Evolutionary conservation across 202 grass and related monocot genomes (phyloP).

Genomic region (Setaria italica): DNA sequence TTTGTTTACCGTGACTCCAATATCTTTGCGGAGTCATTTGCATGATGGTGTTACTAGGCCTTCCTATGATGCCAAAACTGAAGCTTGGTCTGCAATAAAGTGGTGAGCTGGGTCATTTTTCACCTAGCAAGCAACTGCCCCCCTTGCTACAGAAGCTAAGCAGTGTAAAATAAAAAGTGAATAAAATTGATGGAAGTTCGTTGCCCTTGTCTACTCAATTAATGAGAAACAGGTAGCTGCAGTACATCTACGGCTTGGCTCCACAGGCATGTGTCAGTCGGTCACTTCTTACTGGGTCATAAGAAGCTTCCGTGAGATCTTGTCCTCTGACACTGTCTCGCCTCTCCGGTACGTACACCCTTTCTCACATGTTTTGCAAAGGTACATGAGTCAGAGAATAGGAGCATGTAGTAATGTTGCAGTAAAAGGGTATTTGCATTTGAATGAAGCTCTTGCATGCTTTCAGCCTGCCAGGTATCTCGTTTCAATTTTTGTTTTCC

Average conservation of each 20-base stretch:
- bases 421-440: not conserved
- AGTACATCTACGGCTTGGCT: constrained; percentile 39
- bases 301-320: constrained; percentile 53
- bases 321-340: constrained; percentile 51
- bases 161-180: constrained; percentile 40
- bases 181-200: constrained; percentile 46
- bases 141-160: not conserved
- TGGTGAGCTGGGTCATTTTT: constrained; percentile 26
- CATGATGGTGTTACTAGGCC: not conserved
- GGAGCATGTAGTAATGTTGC: constrained; percentile 22
- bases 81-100: constrained; percentile 45
- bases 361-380: constrained; percentile 28
- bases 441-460: constrained; percentile 4
- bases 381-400: not conserved
- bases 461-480: not conserved
- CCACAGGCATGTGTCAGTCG: constrained; percentile 44
- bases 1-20: not conserved
- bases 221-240: constrained; percentile 48
- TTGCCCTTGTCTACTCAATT: constrained; percentile 58
- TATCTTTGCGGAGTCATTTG: constrained; percentile 1
- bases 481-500: no score
- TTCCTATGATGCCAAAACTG: constrained; percentile 29
- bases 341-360: not conserved
- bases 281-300: constrained; percentile 42
- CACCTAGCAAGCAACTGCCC: constrained; percentile 26